Percentiles rank a stretch among this genome's conserved stretches.
These are phyloP conservation scores for Taphrina wiesneri DNA, from an alignment of 1,139 yeast genomes.

Conservation along the genomic window DNA sequence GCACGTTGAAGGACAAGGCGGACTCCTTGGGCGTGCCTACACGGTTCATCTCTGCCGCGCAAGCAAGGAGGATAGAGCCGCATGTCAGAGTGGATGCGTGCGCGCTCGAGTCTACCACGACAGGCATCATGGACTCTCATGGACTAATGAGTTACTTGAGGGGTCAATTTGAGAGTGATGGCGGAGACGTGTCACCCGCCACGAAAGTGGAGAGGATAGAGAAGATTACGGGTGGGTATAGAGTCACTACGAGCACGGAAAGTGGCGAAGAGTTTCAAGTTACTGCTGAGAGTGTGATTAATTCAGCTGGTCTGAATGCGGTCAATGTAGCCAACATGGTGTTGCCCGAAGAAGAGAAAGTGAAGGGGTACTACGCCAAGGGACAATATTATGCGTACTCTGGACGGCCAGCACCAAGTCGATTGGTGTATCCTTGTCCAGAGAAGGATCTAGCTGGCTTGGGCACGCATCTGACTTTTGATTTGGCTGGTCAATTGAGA, in stretches of 20 bases:
- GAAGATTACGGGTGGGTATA: slow-evolving; percentile 39
- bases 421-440: slow-evolving; percentile 75
- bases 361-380: slow-evolving; percentile 68
- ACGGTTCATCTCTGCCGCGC: slow-evolving; percentile 53
- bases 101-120: slow-evolving; percentile 72
- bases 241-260: background rate
- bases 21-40: slow-evolving; percentile 56
- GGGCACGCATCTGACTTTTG: slow-evolving; percentile 85
- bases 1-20: slow-evolving; percentile 56
- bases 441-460: slow-evolving; percentile 68
- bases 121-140: slow-evolving; percentile 84
- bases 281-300: slow-evolving; percentile 61
- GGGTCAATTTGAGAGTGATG: slow-evolving; percentile 56
- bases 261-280: slow-evolving; percentile 44
- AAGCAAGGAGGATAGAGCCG: slow-evolving; percentile 60
- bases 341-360: slow-evolving; percentile 62
- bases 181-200: slow-evolving; percentile 65
- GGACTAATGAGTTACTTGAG: slow-evolving; percentile 63
- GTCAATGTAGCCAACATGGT: slow-evolving; percentile 66
- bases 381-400: slow-evolving; percentile 74
- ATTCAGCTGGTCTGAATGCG: slow-evolving; percentile 78
- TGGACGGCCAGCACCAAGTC: slow-evolving; percentile 50
- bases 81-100: slow-evolving; percentile 63
- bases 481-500: slow-evolving; percentile 72
- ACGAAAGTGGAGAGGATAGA: slow-evolving; percentile 58